phyloP scores from a whole-genome alignment of 441 rosid genomes.

The Mallotus repandus region DNA sequence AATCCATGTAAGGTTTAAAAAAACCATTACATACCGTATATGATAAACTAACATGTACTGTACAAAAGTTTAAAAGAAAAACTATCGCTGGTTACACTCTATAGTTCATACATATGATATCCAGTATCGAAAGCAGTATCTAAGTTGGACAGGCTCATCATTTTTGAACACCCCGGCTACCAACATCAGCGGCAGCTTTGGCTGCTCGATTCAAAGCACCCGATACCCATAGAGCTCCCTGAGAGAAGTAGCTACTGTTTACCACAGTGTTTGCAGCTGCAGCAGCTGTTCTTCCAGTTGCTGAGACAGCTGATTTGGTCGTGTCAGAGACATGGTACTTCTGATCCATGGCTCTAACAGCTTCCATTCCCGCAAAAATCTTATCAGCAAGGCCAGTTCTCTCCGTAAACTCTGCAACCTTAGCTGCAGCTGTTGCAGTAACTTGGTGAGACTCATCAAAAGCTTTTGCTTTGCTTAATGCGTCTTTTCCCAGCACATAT shows the following conservation, averaged over 20 bases:
- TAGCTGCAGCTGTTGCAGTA: constrained; percentile 69
- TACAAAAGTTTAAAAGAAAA: constrained; percentile 1
- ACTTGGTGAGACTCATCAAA: constrained; percentile 73
- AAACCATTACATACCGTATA: too few relatives aligned
- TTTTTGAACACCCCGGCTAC: constrained; percentile 37
- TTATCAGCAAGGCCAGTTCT: constrained; percentile 72
- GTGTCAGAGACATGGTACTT: constrained; percentile 72
- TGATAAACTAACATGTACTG: not conserved
- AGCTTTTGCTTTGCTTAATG: constrained; percentile 62
- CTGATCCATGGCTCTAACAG: constrained; percentile 66
- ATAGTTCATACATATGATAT: not conserved
- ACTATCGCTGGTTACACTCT: not conserved
- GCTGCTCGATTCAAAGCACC: constrained; percentile 62
- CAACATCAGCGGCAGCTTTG: constrained; percentile 65
- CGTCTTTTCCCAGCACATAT: constrained; percentile 71
- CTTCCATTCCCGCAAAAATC: constrained; percentile 64
- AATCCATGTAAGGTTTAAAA: too few relatives aligned
- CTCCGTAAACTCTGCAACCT: constrained; percentile 60
- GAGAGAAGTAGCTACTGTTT: constrained; percentile 58
- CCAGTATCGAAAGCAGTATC: constrained; percentile 5
- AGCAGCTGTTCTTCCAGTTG: constrained; percentile 67
- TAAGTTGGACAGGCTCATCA: constrained; percentile 17
- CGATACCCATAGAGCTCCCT: constrained; percentile 67
- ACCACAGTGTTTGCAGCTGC: constrained; percentile 66
- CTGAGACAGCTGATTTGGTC: constrained; percentile 67